Base-by-base conservation (phyloP, 495 filamentous ascomycete species). In the Arthonia radiata region DNA sequence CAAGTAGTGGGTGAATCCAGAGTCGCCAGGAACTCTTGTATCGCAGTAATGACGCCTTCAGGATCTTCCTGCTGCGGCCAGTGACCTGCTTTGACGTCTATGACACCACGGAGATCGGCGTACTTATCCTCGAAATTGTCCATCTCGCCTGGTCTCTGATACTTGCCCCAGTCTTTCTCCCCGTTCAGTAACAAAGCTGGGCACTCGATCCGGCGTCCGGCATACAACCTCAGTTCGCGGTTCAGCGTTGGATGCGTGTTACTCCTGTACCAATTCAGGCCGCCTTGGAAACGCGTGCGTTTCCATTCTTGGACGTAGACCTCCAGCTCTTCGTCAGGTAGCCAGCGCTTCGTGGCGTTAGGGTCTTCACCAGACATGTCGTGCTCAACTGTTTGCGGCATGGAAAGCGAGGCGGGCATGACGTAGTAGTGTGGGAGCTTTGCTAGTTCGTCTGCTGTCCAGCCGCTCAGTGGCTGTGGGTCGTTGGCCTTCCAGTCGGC, bases 241-340 rank as follows among this genome's bases (percentile, higher is more conserved):
- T 32, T 40, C 21, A 50, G 43, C 10, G 47, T 51, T 11, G 56
- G 19, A 7, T 7, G 7, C 4, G 59, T 73, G 27, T 51, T 49
- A 11, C 59, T 58, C 3, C 66, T 54, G 37, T 74, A 77, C 69
- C 69, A 74, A 34, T 72, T 75, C 41, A 75, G 38, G 0, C 54
- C 68, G 2, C 71, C 69, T 44, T 73, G 68, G 42, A 74, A 77
- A 0, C 64, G 64, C n/a, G 57, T 74, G n/a, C 70, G 56, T 4
- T 23, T 32, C 48, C 62, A 73, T 29, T 73, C 67, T 6, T 43
- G 36, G 17, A 53, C 57, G 43, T 73, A 77, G 4, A 74, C 52
- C 6, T 40, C 45, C 3, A 77, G 47, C 11, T 67, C 69, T 0
- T 57, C 45, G 22, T 54, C 49, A 1, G 56, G 38, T 6, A 75